These are phyloP conservation scores for Jimgerdemannia lactiflua DNA, from an alignment of 192 early-diverging fungal species.

Conservation along the genomic window DNA sequence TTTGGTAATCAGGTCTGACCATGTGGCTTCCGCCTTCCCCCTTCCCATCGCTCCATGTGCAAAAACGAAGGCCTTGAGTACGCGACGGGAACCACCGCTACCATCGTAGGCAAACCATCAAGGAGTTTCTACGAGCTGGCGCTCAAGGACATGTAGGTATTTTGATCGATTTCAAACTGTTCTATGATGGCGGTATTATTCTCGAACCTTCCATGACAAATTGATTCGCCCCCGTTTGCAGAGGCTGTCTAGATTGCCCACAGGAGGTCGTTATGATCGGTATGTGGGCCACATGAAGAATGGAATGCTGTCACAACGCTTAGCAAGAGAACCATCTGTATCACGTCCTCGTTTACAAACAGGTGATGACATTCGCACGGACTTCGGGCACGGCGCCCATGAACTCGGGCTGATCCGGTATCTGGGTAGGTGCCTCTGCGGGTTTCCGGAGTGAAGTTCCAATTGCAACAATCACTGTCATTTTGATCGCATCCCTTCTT, in stretches of 20 bases:
- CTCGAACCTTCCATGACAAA: no score
- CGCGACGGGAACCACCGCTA: constrained; percentile 60
- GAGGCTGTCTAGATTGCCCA: constrained; percentile 21
- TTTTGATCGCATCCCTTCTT: not conserved
- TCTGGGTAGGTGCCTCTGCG: constrained; percentile 21
- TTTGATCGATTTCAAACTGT: not conserved
- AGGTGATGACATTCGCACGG: constrained; percentile 74
- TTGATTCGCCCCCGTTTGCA: not conserved
- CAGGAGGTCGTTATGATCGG: constrained; percentile 79
- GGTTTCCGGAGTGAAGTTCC: no score
- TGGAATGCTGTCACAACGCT: no score
- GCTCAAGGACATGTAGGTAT: constrained; percentile 59
- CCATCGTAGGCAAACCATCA: constrained; percentile 81
- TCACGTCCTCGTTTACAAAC: no score
- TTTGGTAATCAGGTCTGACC: not conserved
- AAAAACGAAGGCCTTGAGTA: constrained; percentile 63
- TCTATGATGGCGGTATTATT: not conserved
- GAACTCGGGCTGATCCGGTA: constrained; percentile 65
- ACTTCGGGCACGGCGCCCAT: constrained; percentile 78
- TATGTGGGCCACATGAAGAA: no score
- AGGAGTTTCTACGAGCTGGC: constrained; percentile 75
- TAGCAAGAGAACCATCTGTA: no score
- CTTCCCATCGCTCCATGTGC: not conserved
- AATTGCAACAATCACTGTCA: no score
- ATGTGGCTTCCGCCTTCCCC: not conserved